Evolutionary conservation across 2,329 filamentous ascomycete genomes (phyloP).

Genomic region (Didymellaceae sp.): DNA sequence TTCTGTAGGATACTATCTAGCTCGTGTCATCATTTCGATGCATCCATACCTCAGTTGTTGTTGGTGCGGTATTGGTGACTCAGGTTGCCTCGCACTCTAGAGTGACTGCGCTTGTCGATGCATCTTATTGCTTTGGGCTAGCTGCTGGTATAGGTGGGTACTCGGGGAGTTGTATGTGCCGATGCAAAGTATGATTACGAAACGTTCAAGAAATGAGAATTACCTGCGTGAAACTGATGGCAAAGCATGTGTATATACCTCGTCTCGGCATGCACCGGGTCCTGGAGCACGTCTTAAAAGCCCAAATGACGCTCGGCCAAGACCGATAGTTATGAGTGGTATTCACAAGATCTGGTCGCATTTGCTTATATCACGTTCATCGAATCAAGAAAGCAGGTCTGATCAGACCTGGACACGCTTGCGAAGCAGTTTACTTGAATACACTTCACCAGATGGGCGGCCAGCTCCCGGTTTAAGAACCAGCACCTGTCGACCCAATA

Average conservation of each 20-base stretch:
- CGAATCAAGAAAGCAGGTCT: too few species aligned
- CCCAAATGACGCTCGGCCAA: neutral
- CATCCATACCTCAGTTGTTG: neutral
- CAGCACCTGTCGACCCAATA: too few species aligned
- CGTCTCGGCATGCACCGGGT: neutral
- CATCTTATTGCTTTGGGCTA: neutral
- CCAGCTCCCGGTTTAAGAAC: too few species aligned
- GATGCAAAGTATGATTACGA: neutral
- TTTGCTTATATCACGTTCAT: neutral
- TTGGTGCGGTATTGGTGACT: neutral
- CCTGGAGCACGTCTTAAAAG: slow-evolving; percentile 1
- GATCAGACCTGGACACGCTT: too few species aligned
- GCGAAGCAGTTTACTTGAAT: too few species aligned
- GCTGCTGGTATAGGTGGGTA: slow-evolving; percentile 1
- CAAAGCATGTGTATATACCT: neutral
- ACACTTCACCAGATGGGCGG: too few species aligned
- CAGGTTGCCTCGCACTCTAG: too few species aligned
- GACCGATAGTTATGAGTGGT: neutral
- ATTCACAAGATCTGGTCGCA: slow-evolving; percentile 5
- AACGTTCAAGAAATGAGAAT: neutral
- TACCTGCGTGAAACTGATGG: neutral
- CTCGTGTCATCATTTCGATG: slow-evolving; percentile 3
- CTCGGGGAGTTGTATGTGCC: neutral
- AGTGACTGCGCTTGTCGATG: neutral
- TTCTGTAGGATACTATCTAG: too few species aligned